These are phyloP conservation scores for Camellia sinensis DNA, from an alignment of 148 eudicot species.

Conservation along the genomic window DNA sequence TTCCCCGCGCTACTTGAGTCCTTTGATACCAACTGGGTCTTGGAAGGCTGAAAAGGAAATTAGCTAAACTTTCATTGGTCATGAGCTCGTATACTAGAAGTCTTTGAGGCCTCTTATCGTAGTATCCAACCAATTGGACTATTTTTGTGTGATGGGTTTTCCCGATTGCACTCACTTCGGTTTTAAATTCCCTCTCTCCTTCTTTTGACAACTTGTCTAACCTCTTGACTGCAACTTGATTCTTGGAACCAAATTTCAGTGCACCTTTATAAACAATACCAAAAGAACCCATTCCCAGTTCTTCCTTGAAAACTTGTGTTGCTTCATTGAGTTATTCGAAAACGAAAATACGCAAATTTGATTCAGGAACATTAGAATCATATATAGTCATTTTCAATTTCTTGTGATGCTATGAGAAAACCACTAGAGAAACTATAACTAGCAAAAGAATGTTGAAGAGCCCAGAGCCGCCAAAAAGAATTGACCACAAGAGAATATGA, in stretches of 20 bases:
- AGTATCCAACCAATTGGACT: constrained; percentile 16
- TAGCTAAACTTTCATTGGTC: constrained; percentile 15
- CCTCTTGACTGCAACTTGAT: constrained; percentile 7
- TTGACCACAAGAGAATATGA: neutral
- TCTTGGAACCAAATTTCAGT: neutral
- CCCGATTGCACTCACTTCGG: constrained; percentile 20
- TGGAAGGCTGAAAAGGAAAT: constrained; percentile 8
- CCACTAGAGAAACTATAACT: neutral
- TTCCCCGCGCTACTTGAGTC: constrained; percentile 10
- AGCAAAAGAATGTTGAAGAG: neutral
- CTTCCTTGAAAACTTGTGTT: constrained; percentile 14
- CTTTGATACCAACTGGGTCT: constrained; percentile 14
- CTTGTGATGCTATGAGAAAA: neutral
- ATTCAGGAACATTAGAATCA: neutral
- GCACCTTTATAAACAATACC: constrained; percentile 16
- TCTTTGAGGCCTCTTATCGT: constrained; percentile 11
- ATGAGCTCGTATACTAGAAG: constrained; percentile 18
- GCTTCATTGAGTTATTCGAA: constrained; percentile 13
- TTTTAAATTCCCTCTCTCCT: constrained; percentile 23
- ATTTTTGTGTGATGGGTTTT: constrained; percentile 21
- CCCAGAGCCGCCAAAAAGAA: neutral
- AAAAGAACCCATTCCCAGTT: constrained; percentile 14
- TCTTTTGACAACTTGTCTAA: constrained; percentile 8
- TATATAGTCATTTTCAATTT: neutral
- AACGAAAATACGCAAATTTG: constrained; percentile 1